Conservation (phyloP, 306 rosid genomes). For the Cicer bijugum region DNA sequence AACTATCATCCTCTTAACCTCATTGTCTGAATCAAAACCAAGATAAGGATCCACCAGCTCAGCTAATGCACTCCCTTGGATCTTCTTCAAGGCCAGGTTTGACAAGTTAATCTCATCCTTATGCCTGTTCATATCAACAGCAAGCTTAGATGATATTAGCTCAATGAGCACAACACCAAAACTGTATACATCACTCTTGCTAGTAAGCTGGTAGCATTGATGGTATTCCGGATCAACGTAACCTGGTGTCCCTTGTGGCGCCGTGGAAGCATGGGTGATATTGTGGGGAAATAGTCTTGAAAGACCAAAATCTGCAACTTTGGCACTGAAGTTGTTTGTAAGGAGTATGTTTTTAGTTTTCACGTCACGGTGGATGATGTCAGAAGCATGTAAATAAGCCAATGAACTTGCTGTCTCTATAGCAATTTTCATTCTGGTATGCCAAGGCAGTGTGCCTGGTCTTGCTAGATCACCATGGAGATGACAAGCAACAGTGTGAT, state of each 20-base stretch:
- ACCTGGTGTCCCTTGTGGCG: slow-evolving; percentile 53
- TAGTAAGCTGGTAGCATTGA: slow-evolving; percentile 40
- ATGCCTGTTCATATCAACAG: slow-evolving; percentile 65
- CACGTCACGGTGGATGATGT: slow-evolving; percentile 72
- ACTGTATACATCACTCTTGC: slow-evolving; percentile 56
- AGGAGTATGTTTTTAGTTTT: slow-evolving; percentile 60
- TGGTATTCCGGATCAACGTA: slow-evolving; percentile 52
- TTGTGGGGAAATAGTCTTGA: slow-evolving; percentile 44
- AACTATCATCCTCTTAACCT: slow-evolving; percentile 57
- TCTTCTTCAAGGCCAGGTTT: slow-evolving; percentile 64
- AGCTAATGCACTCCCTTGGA: slow-evolving; percentile 49
- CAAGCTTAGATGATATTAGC: slow-evolving; percentile 73
- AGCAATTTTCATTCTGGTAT: slow-evolving; percentile 62
- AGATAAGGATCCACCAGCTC: slow-evolving; percentile 68
- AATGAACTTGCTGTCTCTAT: slow-evolving; percentile 71
- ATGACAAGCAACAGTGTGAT: slow-evolving; percentile 77
- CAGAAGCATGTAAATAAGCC: slow-evolving; percentile 78
- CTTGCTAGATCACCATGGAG: slow-evolving; percentile 55
- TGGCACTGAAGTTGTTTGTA: slow-evolving; percentile 36
- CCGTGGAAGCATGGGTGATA: slow-evolving; percentile 50
- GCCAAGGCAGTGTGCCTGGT: slow-evolving; percentile 43
- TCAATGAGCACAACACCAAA: slow-evolving; percentile 57
- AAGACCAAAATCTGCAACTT: slow-evolving; percentile 55
- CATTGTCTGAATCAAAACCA: slow-evolving; percentile 58
- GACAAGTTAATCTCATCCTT: slow-evolving; percentile 69